phyloP scores from a whole-genome alignment of 345 rosid genomes.

The Salix koriyanagi region DNA sequence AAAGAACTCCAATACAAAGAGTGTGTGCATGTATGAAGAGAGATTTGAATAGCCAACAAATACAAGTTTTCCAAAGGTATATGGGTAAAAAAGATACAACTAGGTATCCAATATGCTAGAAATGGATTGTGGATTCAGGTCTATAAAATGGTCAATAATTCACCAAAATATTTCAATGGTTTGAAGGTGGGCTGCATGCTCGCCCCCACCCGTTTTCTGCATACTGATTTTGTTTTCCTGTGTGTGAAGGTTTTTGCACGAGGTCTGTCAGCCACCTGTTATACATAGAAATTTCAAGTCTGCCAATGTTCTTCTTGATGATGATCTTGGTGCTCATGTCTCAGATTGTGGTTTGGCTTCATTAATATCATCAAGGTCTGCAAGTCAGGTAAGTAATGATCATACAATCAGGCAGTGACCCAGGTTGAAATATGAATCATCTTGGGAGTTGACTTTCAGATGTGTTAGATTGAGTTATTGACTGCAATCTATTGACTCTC shows the following conservation, averaged over 20 bases:
- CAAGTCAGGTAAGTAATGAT: conserved; percentile 66
- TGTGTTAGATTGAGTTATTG: conserved; percentile 9
- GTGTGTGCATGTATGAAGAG: background rate
- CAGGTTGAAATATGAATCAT: background rate
- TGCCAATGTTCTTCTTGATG: conserved; percentile 80
- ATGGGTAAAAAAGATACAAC: background rate
- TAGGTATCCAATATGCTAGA: background rate
- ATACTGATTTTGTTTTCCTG: conserved; percentile 16
- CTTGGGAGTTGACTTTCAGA: conserved; percentile 1
- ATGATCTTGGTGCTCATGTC: conserved; percentile 64
- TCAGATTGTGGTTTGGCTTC: conserved; percentile 94
- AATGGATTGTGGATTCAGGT: background rate
- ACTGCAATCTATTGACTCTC: background rate
- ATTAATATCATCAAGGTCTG: conserved; percentile 76
- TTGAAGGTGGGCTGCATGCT: background rate
- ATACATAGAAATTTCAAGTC: conserved; percentile 91
- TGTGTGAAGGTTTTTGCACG: conserved; percentile 79
- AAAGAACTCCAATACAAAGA: background rate
- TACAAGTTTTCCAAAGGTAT: background rate
- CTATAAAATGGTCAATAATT: background rate
- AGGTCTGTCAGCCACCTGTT: conserved; percentile 79
- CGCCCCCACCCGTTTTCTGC: background rate
- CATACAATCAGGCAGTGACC: background rate
- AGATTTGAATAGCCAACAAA: background rate
- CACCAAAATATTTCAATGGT: background rate